These are phyloP conservation scores for Leccinum fallax DNA, from an alignment of 1,284 basidiomycete genomes.

Conservation along the genomic window DNA sequence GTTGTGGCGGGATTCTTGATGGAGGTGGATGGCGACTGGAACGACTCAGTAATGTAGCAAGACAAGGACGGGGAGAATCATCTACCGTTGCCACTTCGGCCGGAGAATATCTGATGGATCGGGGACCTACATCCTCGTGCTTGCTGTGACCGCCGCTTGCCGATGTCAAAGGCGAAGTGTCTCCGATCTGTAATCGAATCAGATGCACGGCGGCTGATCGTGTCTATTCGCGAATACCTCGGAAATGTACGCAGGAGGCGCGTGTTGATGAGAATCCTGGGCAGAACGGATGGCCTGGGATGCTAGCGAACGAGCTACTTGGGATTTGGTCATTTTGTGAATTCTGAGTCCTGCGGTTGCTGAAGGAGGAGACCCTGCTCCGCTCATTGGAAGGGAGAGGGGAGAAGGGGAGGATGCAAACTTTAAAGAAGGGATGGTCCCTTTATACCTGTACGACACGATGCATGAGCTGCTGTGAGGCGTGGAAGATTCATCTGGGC, in stretches of 20 bases:
- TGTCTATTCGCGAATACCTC: constrained; percentile 18
- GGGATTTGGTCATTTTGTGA: constrained; percentile 17
- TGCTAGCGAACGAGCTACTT: constrained; percentile 1
- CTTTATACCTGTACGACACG: constrained; percentile 31
- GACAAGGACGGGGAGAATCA: constrained; percentile 6
- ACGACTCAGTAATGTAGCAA: constrained; percentile 17
- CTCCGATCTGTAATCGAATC: constrained; percentile 18
- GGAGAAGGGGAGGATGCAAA: not conserved
- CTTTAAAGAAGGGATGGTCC: not conserved
- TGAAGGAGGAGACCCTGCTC: not conserved
- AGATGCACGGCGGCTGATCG: constrained; percentile 13
- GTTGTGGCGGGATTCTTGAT: constrained; percentile 1
- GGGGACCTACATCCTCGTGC: constrained; percentile 6
- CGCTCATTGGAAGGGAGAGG: constrained; percentile 17
- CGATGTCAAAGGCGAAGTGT: constrained; percentile 11
- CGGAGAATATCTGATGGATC: constrained; percentile 12
- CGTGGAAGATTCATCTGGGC: constrained; percentile 22
- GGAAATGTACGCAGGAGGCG: constrained; percentile 6
- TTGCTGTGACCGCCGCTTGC: not conserved
- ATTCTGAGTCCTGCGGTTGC: constrained; percentile 13
- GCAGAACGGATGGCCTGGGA: constrained; percentile 10
- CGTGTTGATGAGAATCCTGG: constrained; percentile 20
- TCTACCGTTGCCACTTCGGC: constrained; percentile 14
- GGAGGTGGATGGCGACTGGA: constrained; percentile 11
- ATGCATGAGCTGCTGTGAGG: constrained; percentile 10